Evolutionary conservation across 805 yeast species (phyloP).

Genomic region (Lipomyces sp.): DNA sequence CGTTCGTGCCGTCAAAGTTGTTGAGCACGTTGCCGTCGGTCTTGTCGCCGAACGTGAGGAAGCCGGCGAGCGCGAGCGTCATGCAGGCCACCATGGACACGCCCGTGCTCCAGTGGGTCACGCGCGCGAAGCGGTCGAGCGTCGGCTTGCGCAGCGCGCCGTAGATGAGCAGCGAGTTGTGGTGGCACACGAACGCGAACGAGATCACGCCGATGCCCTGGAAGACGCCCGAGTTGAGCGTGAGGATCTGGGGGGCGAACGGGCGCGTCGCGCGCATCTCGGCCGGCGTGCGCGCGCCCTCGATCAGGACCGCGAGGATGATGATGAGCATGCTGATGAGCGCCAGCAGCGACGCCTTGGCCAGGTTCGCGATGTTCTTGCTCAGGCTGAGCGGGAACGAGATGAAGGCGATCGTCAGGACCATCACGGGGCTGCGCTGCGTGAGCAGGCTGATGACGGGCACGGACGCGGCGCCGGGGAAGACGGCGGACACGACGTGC

Average conservation of each 20-base stretch:
- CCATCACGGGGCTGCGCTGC: slow-evolving; percentile 66
- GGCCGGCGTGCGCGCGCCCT: slow-evolving; percentile 57
- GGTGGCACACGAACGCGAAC: slow-evolving; percentile 94
- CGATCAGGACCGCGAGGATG: slow-evolving; percentile 63
- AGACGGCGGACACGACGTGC: slow-evolving; percentile 69
- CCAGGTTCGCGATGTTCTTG: slow-evolving; percentile 76
- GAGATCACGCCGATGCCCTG: slow-evolving; percentile 94
- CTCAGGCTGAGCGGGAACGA: slow-evolving; percentile 81
- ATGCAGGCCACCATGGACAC: slow-evolving; percentile 78
- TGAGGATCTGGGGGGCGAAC: slow-evolving; percentile 41
- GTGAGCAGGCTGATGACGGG: slow-evolving; percentile 53
- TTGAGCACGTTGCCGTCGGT: slow-evolving; percentile 87
- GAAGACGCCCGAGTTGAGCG: slow-evolving; percentile 63
- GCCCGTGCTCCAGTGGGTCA: slow-evolving; percentile 81
- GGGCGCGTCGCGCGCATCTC: slow-evolving; percentile 41
- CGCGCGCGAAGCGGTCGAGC: slow-evolving; percentile 63
- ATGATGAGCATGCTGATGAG: slow-evolving; percentile 78
- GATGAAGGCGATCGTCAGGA: slow-evolving; percentile 63
- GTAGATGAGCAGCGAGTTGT: slow-evolving; percentile 85
- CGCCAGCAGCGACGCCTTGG: slow-evolving; percentile 84
- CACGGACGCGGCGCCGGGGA: slow-evolving; percentile 44
- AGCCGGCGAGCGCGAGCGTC: slow-evolving; percentile 75
- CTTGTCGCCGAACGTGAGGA: slow-evolving; percentile 64
- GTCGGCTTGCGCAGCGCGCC: slow-evolving; percentile 78
- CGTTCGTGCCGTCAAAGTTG: slow-evolving; percentile 75